Evolutionary conservation across 768 basidiomycete genomes (phyloP), one percentile per base, ranked within the genome.

Genomic region (Pleurotus djamor): DNA sequence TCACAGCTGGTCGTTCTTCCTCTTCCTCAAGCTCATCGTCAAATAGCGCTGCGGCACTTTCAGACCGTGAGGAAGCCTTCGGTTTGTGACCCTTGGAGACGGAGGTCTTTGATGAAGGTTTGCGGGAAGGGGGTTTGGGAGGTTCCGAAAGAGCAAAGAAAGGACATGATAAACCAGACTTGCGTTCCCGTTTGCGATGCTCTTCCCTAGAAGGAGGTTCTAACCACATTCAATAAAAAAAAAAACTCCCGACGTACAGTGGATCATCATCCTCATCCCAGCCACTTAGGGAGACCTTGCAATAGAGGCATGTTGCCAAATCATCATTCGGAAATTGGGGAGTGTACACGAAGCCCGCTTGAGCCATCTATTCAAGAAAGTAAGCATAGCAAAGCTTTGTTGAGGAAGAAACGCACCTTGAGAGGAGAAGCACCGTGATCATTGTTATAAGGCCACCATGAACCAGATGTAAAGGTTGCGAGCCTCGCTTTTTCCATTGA

Each of bases 241-340:
- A n/a, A 13, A 57, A n/a, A 32, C 36, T 16, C 41, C 35, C 9
- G 59, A 75, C 91, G 59, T 72, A 97, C 96, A 87, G 69, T 12
- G 96, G 96, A 71, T 96, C 87, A 69, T 98, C 96, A 12, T 83
- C 84, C 33, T 80, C 75, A 45, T 94, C 92, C 96, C 96, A 98
- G 1, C 91, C 93, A 57, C 87, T 86, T 2, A 96, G 82, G 1
- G 86, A 80, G 36, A 88, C 77, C 47, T 87, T 79, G 69, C 96
- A 98, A 67, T 94, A 94, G 4, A 94, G 76, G 71, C 96, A 98
- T 0, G 87, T 87, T 0, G 86, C 93, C 1, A 87, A 84, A 70
- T 98, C 96, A 64, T 92, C 89, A 3, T 81, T 87, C 1, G 76
- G 65, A 10, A 77, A 72, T 58, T 86, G 83, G 1, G 94, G 91